Base-by-base conservation (phyloP, 257 asterid species). In the Forsythia suspensa region DNA sequence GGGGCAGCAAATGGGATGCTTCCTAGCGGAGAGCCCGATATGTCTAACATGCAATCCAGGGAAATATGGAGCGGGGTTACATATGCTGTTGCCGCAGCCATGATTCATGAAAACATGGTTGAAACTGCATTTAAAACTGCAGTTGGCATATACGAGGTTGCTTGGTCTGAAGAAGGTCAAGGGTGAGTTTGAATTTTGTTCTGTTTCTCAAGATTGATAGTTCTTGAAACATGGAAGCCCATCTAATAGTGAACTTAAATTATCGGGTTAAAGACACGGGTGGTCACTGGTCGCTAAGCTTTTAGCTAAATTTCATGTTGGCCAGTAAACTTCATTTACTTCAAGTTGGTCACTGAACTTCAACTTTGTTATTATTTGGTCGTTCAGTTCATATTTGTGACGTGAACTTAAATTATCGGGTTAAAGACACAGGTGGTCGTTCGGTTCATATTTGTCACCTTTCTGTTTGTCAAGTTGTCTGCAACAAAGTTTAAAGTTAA, bases 1-100 rank as follows among this genome's bases (percentile, higher is more conserved):
- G 99, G 99, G 67, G 99, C 99, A 68, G 89, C 87, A 46, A 96
- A 96, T 59, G 99, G 99, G 65, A 96, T 96, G 98, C 87, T 87
- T 29, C 98, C 98, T 6, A 92, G 76, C 79, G 99, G 99, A 44
- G 91, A 94, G 82, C 91, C 89, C 2, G 99, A 96, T 77, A 72
- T 80, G 85, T 88, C 89, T 21, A 83, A 88, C 40, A 43, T 94
- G 95, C 99, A 96, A 82, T 94, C 99, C 0, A 92, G 97, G 86
- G 99, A 96, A 86, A 87, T 96, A 76, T 96, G 99, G 99, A 83
- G 89, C 68, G 99, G 99, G 72, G 85, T 92, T 70, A 96, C 99
- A 6, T 96, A 96, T 79, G 96, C 96, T 79, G 90, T 96, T 79
- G 97, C 97, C 6, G 99, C 99, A 73, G 89, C 87, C 75, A 96